phyloP scores from a whole-genome alignment of 441 rosid genomes.

The Jatropha multifida region DNA sequence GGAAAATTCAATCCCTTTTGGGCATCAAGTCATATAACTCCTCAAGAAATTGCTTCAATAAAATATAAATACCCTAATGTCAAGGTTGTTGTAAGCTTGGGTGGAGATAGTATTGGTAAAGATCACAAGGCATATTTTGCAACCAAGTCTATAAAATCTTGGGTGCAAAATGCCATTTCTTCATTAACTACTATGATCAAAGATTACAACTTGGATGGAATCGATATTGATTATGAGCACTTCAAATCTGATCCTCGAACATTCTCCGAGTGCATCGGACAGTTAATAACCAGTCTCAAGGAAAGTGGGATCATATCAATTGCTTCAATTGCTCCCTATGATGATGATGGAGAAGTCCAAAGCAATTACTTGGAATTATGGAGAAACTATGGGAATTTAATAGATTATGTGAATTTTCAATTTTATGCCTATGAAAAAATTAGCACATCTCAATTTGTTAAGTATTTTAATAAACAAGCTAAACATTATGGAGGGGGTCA shows the following conservation, averaged over 20 bases:
- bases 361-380: conserved; percentile 11
- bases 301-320: conserved; percentile 3
- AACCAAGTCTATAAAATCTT: conserved; percentile 12
- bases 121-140: not conserved
- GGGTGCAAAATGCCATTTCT: conserved; percentile 15
- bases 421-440: conserved; percentile 18
- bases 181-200: conserved; percentile 5
- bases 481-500: conserved; percentile 10
- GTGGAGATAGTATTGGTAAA: conserved; percentile 1
- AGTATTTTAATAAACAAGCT: conserved; percentile 2
- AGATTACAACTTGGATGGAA: conserved; percentile 14
- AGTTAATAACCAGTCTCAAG: conserved; percentile 1
- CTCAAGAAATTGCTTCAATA: conserved; percentile 6
- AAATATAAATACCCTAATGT: conserved; percentile 6
- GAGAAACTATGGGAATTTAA: conserved; percentile 6
- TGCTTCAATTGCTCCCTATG: conserved; percentile 17
- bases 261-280: conserved; percentile 8
- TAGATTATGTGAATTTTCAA: conserved; percentile 20
- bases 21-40: conserved; percentile 6
- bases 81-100: conserved; percentile 18
- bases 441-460: conserved; percentile 9
- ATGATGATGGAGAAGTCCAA: conserved; percentile 11
- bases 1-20: conserved; percentile 19
- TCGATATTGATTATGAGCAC: conserved; percentile 23
- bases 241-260: conserved; percentile 8